Percentiles rank a stretch among this genome's conserved stretches.
phyloP scores from a whole-genome alignment of 345 rosid species.

The Acer yangbiense region DNA sequence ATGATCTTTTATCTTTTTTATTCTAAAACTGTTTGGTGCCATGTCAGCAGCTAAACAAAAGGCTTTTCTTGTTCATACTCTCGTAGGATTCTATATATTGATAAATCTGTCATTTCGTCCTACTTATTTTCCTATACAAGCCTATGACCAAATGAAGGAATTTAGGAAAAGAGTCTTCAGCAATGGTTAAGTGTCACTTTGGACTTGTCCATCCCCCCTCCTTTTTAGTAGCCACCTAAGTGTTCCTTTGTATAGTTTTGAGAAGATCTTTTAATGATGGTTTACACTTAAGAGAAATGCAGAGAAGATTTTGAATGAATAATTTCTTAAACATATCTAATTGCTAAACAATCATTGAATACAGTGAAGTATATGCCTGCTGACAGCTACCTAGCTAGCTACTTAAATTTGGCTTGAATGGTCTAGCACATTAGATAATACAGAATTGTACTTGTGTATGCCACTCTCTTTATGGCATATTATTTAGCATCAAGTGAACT shows the following conservation, averaged over 20 bases:
- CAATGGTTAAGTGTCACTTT: no score
- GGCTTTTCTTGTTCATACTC: background rate
- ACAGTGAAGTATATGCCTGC: conserved; percentile 7
- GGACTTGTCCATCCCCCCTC: no score
- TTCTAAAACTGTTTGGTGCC: conserved; percentile 4
- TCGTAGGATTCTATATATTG: background rate
- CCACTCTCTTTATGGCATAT: background rate
- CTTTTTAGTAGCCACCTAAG: no score
- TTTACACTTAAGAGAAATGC: background rate
- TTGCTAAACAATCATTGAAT: background rate
- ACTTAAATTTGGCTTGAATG: background rate
- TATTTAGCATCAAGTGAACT: background rate
- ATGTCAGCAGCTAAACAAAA: background rate
- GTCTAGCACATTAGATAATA: background rate
- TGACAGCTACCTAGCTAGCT: background rate
- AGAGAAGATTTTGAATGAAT: conserved; percentile 5
- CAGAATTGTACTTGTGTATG: background rate
- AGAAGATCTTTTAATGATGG: no score
- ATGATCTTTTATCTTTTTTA: conserved; percentile 12
- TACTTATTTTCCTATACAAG: no score
- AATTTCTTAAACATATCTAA: background rate
- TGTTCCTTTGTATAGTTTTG: no score
- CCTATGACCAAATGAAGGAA: no score
- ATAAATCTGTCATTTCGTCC: no score
- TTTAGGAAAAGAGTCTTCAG: no score